These are phyloP conservation scores for Plasmopara viticola DNA, from an alignment of 352 stramenopile species.

Conservation along the genomic window DNA sequence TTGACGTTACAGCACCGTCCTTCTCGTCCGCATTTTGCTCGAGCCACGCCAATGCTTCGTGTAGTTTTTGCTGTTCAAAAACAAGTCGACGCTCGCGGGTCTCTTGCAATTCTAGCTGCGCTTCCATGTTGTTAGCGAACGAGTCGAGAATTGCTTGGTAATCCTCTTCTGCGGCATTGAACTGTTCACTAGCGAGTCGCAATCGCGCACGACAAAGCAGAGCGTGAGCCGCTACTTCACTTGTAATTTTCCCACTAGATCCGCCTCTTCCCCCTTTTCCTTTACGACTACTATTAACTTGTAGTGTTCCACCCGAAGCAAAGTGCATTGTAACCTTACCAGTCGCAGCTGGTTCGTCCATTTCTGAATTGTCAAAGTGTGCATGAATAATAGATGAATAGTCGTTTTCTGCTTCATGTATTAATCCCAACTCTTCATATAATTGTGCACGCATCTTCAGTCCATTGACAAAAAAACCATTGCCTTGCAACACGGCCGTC, in stretches of 20 bases:
- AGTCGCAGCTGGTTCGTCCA: slow-evolving; percentile 10
- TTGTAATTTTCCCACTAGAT: slow-evolving; percentile 37
- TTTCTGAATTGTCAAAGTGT: slow-evolving; percentile 38
- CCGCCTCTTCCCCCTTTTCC: slow-evolving; percentile 17
- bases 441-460: slow-evolving; percentile 55
- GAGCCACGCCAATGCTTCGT: slow-evolving; percentile 51
- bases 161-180: slow-evolving; percentile 52
- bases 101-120: slow-evolving; percentile 66
- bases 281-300: slow-evolving; percentile 12
- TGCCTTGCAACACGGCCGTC: slow-evolving; percentile 44
- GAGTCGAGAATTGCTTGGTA: slow-evolving; percentile 56
- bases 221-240: slow-evolving; percentile 44
- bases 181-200: slow-evolving; percentile 35
- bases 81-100: slow-evolving; percentile 33
- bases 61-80: slow-evolving; percentile 36
- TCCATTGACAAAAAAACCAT: slow-evolving; percentile 69
- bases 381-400: slow-evolving; percentile 69
- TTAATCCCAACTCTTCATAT: slow-evolving; percentile 35
- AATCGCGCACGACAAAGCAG: slow-evolving; percentile 52
- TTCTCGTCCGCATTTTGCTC: slow-evolving; percentile 36
- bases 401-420: slow-evolving; percentile 39
- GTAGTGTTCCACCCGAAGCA: slow-evolving; percentile 20
- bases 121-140: slow-evolving; percentile 69
- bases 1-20: slow-evolving; percentile 14
- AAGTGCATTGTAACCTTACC: slow-evolving; percentile 28